phyloP scores from a whole-genome alignment of 257 asterid genomes.

The Nicotiana benthamiana region DNA sequence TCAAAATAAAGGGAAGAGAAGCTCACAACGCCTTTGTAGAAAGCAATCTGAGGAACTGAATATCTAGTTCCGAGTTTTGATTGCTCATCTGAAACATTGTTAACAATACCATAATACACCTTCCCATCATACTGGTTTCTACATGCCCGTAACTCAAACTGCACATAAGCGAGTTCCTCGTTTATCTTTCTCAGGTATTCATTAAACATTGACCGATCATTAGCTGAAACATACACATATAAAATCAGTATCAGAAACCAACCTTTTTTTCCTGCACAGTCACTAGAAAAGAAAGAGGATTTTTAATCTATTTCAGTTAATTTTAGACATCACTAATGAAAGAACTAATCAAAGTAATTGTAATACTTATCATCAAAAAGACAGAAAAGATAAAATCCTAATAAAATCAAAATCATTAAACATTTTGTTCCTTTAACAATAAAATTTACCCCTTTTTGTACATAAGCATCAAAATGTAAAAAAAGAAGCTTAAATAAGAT shows the following conservation, averaged over 20 bases:
- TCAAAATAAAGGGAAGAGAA: background rate
- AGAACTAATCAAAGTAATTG: background rate
- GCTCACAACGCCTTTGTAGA: slow-evolving; percentile 84
- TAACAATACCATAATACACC: slow-evolving; percentile 81
- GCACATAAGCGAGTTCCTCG: slow-evolving; percentile 50
- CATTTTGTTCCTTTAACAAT: background rate
- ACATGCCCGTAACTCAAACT: slow-evolving; percentile 76
- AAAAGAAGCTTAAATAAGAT: background rate
- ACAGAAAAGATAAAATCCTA: background rate
- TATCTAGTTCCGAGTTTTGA: slow-evolving; percentile 90
- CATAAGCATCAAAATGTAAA: too few relatives aligned
- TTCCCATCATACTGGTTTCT: slow-evolving; percentile 60
- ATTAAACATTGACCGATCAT: slow-evolving; percentile 39
- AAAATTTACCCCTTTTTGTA: too few relatives aligned
- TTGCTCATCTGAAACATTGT: slow-evolving; percentile 68
- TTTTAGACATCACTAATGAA: background rate
- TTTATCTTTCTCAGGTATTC: slow-evolving; percentile 62
- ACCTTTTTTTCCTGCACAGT: background rate
- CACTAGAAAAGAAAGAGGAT: background rate
- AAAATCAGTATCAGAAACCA: background rate
- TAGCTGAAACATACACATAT: slow-evolving; percentile 26
- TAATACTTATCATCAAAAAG: background rate
- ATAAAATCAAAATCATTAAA: background rate
- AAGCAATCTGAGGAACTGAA: slow-evolving; percentile 81
- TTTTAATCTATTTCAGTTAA: background rate